A percentile compares a stretch with the other conserved stretches of the same genome.
These are phyloP conservation scores for Boletus subcaerulescens DNA, from an alignment of 768 basidiomycete genomes.

Conservation along the genomic window DNA sequence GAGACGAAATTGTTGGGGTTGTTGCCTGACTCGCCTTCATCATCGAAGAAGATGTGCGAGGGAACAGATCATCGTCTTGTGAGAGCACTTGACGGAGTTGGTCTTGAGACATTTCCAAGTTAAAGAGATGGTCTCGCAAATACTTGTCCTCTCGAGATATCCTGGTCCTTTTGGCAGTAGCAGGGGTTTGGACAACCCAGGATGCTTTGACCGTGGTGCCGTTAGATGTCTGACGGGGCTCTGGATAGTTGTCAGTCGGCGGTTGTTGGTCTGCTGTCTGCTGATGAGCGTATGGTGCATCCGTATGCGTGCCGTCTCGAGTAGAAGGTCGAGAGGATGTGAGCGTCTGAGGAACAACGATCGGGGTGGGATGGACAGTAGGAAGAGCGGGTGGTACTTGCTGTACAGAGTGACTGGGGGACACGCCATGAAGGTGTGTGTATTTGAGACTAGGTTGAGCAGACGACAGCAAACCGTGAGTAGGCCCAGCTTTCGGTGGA, in stretches of 20 bases:
- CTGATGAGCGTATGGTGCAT: conserved; percentile 4
- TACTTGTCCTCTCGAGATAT: conserved; percentile 32
- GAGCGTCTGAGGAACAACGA: conserved; percentile 16
- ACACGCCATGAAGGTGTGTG: conserved; percentile 15
- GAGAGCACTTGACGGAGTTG: conserved; percentile 34
- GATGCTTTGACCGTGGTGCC: conserved; percentile 26
- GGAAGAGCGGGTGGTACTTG: conserved; percentile 17
- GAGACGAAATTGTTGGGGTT: conserved; percentile 22
- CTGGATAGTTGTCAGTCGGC: conserved; percentile 7
- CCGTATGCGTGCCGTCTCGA: conserved; percentile 18
- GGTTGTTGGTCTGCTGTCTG: conserved; percentile 14
- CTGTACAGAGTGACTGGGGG: conserved; percentile 12
- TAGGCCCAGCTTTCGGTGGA: conserved; percentile 13
- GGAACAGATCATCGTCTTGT: conserved; percentile 24
- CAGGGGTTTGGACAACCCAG: conserved; percentile 33
- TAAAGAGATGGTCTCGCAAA: conserved; percentile 15
- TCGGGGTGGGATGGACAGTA: conserved; percentile 23
- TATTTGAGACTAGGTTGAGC: conserved; percentile 26
- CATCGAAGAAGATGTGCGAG: conserved; percentile 24
- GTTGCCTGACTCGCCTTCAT: conserved; percentile 26
- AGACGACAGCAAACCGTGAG: conserved; percentile 10
- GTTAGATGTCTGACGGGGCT: conserved; percentile 14
- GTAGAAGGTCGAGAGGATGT: conserved; percentile 29
- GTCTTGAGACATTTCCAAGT: conserved; percentile 22
- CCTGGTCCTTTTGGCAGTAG: conserved; percentile 16